Evolutionary conservation across 352 stramenopile genomes (phyloP), one percentile per base, ranked within the genome.

Genomic region (Phytophthora meadii): DNA sequence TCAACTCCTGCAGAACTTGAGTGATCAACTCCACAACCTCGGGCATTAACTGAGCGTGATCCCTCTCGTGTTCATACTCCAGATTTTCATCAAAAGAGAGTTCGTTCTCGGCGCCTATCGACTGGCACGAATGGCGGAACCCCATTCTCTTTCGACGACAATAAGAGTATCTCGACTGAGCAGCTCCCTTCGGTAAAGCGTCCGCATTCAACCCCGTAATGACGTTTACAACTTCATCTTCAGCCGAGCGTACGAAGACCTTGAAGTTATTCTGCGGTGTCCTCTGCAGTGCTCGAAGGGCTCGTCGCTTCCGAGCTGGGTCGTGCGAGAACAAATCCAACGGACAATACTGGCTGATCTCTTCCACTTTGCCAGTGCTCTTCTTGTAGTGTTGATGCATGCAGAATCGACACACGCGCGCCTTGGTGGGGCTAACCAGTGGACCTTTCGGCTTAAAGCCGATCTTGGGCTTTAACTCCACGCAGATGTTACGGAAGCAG

Each of bases 221-320:
- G 19, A 90, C 79, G 66, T 93, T 89, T 49, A 93, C 82, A 0
- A 92, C 85, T 36, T 89, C 81, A 53, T 91, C 84, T 47, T 93
- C 64, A 45, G 82, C 85, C 12, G 85, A 93, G 27, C 87, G 84
- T 46, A 95, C 84, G 74, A 96, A 95, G 15, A 95, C 76, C 64
- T 93, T 92, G 54, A 95, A 93, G 49, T 97, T 95, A 76, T 97
- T 97, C 65, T 95, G 89, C n/a, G 89, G 89, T 6, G 87, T 95
- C 30, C 81, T 74, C 49, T 92, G 79, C 41, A 97, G 69, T 1
- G 79, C 81, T 5, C 82, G 66, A 12, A 97, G 61, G 0, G 89
- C 86, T 19, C 73, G 61, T 17, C 75, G 73, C 32, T 93, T 90
- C 41, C 87, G 77, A 8, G 61, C 57, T 1, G 68, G 57, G 54